Evolutionary conservation across 1,284 basidiomycete genomes (phyloP).

Genomic region (Phylloporus sp.): DNA sequence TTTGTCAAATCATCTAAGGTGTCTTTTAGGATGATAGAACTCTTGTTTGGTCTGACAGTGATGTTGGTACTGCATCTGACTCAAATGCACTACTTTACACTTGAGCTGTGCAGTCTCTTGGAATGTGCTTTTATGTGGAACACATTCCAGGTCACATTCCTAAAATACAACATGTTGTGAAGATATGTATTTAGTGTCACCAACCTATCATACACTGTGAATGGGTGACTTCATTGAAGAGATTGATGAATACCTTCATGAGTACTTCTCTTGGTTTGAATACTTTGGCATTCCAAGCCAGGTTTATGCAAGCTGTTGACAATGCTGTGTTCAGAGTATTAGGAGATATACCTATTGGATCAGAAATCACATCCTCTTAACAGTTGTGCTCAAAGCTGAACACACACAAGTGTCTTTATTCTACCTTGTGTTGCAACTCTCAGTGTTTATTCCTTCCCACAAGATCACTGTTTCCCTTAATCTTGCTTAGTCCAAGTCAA

Average conservation of each 20-base stretch:
- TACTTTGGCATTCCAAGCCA: constrained; percentile 47
- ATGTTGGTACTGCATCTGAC: constrained; percentile 85
- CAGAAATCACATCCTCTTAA: constrained; percentile 35
- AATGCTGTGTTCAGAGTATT: constrained; percentile 80
- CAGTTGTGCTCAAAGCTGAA: constrained; percentile 32
- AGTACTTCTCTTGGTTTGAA: constrained; percentile 47
- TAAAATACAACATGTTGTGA: constrained; percentile 74
- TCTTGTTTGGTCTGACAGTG: constrained; percentile 80
- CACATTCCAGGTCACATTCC: constrained; percentile 90
- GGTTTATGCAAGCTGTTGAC: constrained; percentile 71
- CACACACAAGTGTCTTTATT: constrained; percentile 39
- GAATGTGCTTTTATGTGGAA: constrained; percentile 94
- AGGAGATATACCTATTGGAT: constrained; percentile 80
- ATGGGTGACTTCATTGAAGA: constrained; percentile 76
- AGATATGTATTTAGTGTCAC: constrained; percentile 94
- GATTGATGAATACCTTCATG: constrained; percentile 61
- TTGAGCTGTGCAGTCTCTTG: constrained; percentile 75
- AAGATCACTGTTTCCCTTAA: constrained; percentile 36
- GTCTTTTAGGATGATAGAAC: constrained; percentile 89
- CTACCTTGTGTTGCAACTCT: constrained; percentile 35
- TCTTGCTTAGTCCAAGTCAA: constrained; percentile 72
- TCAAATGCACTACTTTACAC: constrained; percentile 82
- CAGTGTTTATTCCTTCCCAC: constrained; percentile 33
- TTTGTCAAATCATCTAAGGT: constrained; percentile 80
- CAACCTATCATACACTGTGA: constrained; percentile 75